phyloP scores from a whole-genome alignment of 306 rosid genomes.

The Benincasa hispida region DNA sequence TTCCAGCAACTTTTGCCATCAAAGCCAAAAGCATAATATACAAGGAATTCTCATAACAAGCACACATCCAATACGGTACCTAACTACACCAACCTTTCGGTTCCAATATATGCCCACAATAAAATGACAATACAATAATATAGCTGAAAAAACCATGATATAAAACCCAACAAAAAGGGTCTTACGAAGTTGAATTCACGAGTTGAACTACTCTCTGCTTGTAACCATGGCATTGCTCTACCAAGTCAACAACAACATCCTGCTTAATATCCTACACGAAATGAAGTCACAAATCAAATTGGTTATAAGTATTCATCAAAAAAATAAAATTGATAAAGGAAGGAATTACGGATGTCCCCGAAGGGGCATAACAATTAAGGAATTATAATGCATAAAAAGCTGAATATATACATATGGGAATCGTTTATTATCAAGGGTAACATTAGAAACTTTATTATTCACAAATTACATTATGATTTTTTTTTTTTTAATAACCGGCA shows the following conservation, averaged over 20 bases:
- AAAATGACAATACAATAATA: background rate
- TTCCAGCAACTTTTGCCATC: background rate
- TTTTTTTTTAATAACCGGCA: too few relatives aligned
- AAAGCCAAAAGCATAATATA: background rate
- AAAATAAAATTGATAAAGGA: background rate
- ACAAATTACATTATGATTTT: background rate
- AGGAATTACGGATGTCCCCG: background rate
- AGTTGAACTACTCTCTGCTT: conserved; percentile 97
- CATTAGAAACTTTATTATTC: background rate
- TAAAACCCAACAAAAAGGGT: background rate
- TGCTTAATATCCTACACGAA: conserved; percentile 68
- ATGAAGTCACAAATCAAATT: background rate
- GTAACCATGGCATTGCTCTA: conserved; percentile 76
- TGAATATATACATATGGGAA: background rate
- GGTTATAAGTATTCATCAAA: background rate
- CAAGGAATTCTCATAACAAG: background rate
- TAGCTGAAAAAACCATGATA: background rate
- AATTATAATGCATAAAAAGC: background rate
- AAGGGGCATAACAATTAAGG: too few relatives aligned
- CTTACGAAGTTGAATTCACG: conserved; percentile 93
- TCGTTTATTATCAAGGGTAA: background rate
- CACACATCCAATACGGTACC: background rate
- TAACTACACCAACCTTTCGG: background rate
- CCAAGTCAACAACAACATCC: conserved; percentile 92
- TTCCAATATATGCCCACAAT: background rate